These are phyloP conservation scores for Boletus rubropictus DNA, from an alignment of 768 basidiomycete species.

Conservation along the genomic window DNA sequence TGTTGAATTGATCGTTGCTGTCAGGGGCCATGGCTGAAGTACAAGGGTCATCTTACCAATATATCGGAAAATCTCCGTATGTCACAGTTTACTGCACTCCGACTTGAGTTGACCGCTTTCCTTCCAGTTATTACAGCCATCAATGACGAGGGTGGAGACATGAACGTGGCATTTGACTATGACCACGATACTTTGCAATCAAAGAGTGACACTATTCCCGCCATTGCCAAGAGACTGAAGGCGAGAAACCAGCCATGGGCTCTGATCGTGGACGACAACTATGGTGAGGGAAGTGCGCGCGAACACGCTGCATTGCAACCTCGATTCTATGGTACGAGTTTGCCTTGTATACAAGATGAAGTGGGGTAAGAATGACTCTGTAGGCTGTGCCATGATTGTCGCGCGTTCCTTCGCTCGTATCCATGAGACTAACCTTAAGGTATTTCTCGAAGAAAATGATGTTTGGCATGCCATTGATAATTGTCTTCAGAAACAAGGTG, in stretches of 20 bases:
- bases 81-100: slow-evolving; percentile 26
- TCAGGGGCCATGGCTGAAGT: slow-evolving; percentile 97
- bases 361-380: not conserved
- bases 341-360: not conserved
- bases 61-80: slow-evolving; percentile 91
- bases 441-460: slow-evolving; percentile 25
- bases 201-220: slow-evolving; percentile 77
- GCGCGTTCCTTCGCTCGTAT: slow-evolving; percentile 96
- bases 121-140: slow-evolving; percentile 82
- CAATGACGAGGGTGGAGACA: slow-evolving; percentile 91
- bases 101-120: slow-evolving; percentile 2
- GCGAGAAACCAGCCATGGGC: slow-evolving; percentile 84
- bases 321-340: slow-evolving; percentile 71
- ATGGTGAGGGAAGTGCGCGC: slow-evolving; percentile 95
- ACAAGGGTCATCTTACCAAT: slow-evolving; percentile 94
- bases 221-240: slow-evolving; percentile 85
- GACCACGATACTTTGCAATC: slow-evolving; percentile 42
- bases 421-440: slow-evolving; percentile 96
- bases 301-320: slow-evolving; percentile 98
- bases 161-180: slow-evolving; percentile 87
- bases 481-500: slow-evolving; percentile 81
- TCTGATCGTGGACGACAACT: slow-evolving; percentile 91
- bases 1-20: slow-evolving; percentile 3
- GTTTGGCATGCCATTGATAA: slow-evolving; percentile 1
- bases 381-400: slow-evolving; percentile 81